Base-by-base conservation (phyloP, 75 land plant species). In the Cryptomeria japonica region DNA sequence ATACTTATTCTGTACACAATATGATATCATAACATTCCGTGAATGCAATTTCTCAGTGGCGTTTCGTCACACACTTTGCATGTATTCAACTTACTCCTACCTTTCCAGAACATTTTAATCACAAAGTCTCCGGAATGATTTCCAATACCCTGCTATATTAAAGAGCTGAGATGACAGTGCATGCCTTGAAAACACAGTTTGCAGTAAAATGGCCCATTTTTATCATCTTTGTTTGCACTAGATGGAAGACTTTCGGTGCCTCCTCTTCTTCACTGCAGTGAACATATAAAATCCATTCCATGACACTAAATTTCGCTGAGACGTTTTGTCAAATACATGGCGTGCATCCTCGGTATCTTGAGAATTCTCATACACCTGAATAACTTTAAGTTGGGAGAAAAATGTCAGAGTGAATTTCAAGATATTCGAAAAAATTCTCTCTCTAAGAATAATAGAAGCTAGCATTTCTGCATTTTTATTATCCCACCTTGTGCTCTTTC, bases 261-360 rank as follows among this genome's bases (percentile, higher is more conserved):
- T 96, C 94, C 42, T 82, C 70, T 82, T 90, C 91, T 18, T 79
- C 42, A 41, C 91, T 92, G 86, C 90, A 90, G 55, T 91, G 91
- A 18, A 93, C 95, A 86, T 95, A 86, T 94, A 96, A 8, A 91
- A 93, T 55, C 89, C 89, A 73, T 92, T 92, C 94, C 95, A 94
- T 61, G 94, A 93, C 55, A 93, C 93, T 41, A 92, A 58, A 89
- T 93, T 91, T 83, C 88, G 90, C 2, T 80, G 83, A 41, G 53
- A 19, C 91, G 92, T 93, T 85, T 87, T 86, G 61, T 95, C 93
- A 79, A 94, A 93, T 86, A 94, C 68, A 11, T 56, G 39, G 14
- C 76, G 88, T 14, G 95, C 93, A 87, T 61, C 55, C 25, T 72
- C 64, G 64, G 91, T 14, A 31, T 70, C 39, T 10, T 93, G 91